Evolutionary conservation across 495 filamentous ascomycete genomes (phyloP), one percentile per base, ranked within the genome.

Genomic region (Penicillium manginii): DNA sequence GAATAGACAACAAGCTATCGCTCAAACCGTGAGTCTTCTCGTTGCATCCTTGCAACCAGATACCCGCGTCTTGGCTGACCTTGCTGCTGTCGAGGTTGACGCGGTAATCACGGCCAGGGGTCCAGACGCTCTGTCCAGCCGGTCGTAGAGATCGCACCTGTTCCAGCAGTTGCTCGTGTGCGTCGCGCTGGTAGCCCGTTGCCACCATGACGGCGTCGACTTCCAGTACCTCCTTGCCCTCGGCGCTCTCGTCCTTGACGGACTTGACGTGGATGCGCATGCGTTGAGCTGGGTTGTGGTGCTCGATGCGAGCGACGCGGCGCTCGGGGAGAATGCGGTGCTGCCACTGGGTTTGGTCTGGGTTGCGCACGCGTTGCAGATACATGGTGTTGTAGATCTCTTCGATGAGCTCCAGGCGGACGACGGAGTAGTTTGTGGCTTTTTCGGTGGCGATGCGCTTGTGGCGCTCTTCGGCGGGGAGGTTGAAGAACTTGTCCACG

Each of bases 31-130:
- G 94, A 26, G 91, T 96, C 57, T 80, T 84, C 75, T 98, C 92
- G 65, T 92, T 94, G 71, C 92, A 97, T 1, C 94, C 94, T 73
- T 97, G 94, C 59, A 98, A 78, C 92, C 91, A 98, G 32, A 97
- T 82, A 11, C 92, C 92, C 8, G 84, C 82, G 14, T 87, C 78
- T 6, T 69, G 57, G 45, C 75, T 76, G 26, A 97, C 88, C 59
- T 83, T 83, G 22, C 80, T 84, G 8, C 79, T 75, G 22, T 85
- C 80, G 61, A 93, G 89, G 23, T 82, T 72, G 3, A 97, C 83
- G 12, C 81, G 78, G 68, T 98, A 98, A 70, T 97, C 80, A 45
- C 93, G 81, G 40, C 62, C 60, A 15, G 74, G 70, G 32, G 54
- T 59, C 70, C 71, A 81, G 23, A 65, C 65, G 2, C 70, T 65